phyloP scores from a whole-genome alignment of 2,329 filamentous ascomycete genomes.

The Trichoderma koningiopsis region DNA sequence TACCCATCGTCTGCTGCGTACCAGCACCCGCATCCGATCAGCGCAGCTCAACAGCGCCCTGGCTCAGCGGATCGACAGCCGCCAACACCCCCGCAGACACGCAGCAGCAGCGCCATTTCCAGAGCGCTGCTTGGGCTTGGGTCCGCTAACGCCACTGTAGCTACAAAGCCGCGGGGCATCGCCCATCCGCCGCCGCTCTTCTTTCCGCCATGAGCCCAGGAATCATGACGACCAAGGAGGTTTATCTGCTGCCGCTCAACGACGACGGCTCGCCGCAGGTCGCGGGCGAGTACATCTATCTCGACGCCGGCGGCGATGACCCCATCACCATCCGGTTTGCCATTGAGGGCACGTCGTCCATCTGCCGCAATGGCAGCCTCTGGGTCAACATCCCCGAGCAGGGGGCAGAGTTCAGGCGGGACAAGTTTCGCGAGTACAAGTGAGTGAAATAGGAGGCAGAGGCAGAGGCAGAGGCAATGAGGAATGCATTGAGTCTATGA shows the following conservation, averaged over 20 bases:
- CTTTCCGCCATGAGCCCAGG: constrained; percentile 55
- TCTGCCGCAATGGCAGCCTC: constrained; percentile 89
- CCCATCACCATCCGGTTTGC: constrained; percentile 83
- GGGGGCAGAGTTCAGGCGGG: constrained; percentile 73
- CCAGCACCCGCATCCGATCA: neutral
- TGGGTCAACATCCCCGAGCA: constrained; percentile 93
- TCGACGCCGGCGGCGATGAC: constrained; percentile 72
- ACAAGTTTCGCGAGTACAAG: constrained; percentile 86
- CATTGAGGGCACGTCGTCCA: constrained; percentile 92
- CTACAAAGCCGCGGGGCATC: constrained; percentile 30
- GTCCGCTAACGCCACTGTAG: constrained; percentile 14
- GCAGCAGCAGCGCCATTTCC: constrained; percentile 6
- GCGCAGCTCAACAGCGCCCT: neutral
- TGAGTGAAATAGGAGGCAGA: constrained; percentile 50
- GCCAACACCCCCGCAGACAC: neutral
- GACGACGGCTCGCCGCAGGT: constrained; percentile 92
- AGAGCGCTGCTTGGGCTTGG: constrained; percentile 1
- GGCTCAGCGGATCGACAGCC: neutral
- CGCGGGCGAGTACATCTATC: constrained; percentile 85
- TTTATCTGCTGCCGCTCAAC: constrained; percentile 88
- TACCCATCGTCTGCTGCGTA: neutral
- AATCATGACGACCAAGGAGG: constrained; percentile 67
- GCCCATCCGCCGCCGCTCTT: constrained; percentile 30
- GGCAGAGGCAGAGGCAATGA: neutral
- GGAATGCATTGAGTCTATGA: no score